Conservation (phyloP, 1,284 basidiomycete species). For the Rhodotorula sp. region DNA sequence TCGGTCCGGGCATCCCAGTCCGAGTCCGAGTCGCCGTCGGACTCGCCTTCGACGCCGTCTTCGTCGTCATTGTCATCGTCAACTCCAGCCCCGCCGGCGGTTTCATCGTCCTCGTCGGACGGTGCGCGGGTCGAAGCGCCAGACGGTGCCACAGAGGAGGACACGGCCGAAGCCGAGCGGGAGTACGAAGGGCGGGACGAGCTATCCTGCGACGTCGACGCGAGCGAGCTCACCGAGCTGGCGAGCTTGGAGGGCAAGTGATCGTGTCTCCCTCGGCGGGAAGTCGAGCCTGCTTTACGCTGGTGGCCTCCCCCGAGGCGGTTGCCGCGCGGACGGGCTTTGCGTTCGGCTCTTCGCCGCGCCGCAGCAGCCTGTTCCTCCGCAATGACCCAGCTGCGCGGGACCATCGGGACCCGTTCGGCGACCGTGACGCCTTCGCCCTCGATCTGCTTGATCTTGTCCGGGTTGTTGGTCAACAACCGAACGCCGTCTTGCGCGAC, state of each 20-base stretch:
- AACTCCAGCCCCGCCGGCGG: slow-evolving; percentile 35
- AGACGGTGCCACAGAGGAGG: slow-evolving; percentile 2
- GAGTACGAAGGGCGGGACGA: slow-evolving; percentile 17
- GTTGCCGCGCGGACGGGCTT: background rate
- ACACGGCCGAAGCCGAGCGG: slow-evolving; percentile 15
- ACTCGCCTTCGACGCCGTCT: slow-evolving; percentile 48
- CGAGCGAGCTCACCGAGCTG: slow-evolving; percentile 9
- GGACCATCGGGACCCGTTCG: slow-evolving; percentile 92
- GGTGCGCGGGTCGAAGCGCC: background rate
- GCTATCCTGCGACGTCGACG: background rate
- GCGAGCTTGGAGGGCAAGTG: background rate
- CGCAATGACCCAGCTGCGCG: slow-evolving; percentile 70
- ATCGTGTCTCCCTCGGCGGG: background rate
- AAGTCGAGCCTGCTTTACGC: slow-evolving; percentile 14
- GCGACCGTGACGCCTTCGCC: slow-evolving; percentile 75
- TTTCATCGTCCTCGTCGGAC: slow-evolving; percentile 39
- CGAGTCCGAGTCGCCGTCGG: slow-evolving; percentile 40
- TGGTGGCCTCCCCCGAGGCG: slow-evolving; percentile 2
- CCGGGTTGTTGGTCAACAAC: slow-evolving; percentile 95
- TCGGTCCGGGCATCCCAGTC: slow-evolving; percentile 45
- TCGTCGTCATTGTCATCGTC: slow-evolving; percentile 10
- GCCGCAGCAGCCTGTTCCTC: slow-evolving; percentile 40
- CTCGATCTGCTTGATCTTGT: slow-evolving; percentile 86
- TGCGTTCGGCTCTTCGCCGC: background rate
- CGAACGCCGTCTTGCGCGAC: slow-evolving; percentile 64